Percentiles rank a stretch among this genome's conserved stretches.
phyloP scores from a whole-genome alignment of 257 asterid species.

The Forsythia suspensa region DNA sequence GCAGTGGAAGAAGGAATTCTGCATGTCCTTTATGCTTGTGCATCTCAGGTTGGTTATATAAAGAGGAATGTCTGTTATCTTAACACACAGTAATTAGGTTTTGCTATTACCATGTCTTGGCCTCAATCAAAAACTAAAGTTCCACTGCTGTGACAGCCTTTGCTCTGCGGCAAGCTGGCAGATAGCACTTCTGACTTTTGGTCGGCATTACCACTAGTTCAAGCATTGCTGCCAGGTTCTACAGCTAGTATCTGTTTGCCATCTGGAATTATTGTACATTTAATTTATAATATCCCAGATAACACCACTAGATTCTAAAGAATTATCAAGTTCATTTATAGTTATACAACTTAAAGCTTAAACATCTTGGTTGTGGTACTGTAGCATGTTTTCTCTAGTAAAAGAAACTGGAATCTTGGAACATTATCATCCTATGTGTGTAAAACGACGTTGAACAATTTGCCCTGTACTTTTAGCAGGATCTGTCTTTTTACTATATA shows the following conservation, averaged over 20 bases:
- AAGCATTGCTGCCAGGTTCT: slow-evolving; percentile 95
- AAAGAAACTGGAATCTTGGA: neutral
- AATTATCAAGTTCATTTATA: slow-evolving; percentile 9
- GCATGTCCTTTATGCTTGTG: slow-evolving; percentile 92
- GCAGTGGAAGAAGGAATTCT: slow-evolving; percentile 88
- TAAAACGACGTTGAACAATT: neutral
- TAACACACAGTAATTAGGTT: neutral
- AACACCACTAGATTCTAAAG: neutral
- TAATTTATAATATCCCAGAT: neutral
- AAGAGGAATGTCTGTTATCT: slow-evolving; percentile 5
- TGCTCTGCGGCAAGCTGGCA: slow-evolving; percentile 84
- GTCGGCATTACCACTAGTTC: slow-evolving; percentile 86
- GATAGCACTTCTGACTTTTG: slow-evolving; percentile 70
- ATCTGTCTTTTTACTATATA: neutral
- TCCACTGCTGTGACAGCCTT: slow-evolving; percentile 55
- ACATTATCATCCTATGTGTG: neutral
- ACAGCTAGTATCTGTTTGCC: slow-evolving; percentile 26
- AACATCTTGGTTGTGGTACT: neutral
- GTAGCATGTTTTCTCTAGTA: neutral
- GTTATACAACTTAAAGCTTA: neutral
- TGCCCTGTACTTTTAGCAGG: neutral
- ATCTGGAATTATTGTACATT: slow-evolving; percentile 17
- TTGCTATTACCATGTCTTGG: slow-evolving; percentile 8
- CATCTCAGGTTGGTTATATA: slow-evolving; percentile 77
- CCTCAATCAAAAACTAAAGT: slow-evolving; percentile 14